Conservation (phyloP, 179 eudicot species). For the Carnegiea gigantea region DNA sequence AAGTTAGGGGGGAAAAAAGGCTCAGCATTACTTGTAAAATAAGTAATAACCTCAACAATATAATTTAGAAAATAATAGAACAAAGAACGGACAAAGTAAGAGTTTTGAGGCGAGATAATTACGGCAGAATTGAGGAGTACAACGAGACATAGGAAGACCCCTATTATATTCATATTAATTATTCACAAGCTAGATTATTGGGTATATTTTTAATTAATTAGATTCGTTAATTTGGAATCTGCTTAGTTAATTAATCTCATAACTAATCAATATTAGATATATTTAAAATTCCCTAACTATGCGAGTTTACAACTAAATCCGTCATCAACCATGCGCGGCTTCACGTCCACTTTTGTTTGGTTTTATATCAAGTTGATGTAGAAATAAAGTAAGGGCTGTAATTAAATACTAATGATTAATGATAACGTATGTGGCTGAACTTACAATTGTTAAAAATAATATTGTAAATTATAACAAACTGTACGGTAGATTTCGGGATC, state of each 20-base stretch:
- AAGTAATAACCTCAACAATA: too few species aligned
- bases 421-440: not conserved
- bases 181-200: not conserved
- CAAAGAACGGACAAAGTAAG: too few species aligned
- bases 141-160: too few species aligned
- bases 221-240: not conserved
- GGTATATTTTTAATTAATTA: not conserved
- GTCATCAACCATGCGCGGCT: conserved; percentile 1
- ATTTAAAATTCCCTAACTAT: not conserved
- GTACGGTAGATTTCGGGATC: not conserved
- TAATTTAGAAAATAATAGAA: too few species aligned
- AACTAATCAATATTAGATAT: not conserved
- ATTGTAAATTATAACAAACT: too few species aligned
- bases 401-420: not conserved
- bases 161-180: not conserved
- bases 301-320: not conserved
- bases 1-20: too few species aligned
- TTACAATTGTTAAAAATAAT: not conserved
- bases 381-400: not conserved
- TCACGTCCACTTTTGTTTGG: not conserved
- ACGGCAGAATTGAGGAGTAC: too few species aligned
- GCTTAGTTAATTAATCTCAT: not conserved
- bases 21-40: too few species aligned
- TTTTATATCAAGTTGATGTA: not conserved
- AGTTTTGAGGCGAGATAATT: too few species aligned